phyloP scores from a whole-genome alignment of 768 basidiomycete genomes.

The Leccinum aurantiacum region DNA sequence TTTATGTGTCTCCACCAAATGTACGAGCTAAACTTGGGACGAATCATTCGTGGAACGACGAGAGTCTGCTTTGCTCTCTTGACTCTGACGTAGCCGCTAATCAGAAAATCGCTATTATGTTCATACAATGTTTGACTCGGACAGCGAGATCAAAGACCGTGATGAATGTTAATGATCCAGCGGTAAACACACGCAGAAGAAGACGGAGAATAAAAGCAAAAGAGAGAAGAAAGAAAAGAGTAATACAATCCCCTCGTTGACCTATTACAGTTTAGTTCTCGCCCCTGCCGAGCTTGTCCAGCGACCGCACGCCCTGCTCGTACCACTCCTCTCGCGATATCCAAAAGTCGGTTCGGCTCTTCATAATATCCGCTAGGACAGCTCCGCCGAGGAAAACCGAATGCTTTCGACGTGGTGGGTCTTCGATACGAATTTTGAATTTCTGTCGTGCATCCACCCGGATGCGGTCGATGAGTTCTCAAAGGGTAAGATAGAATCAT shows the following conservation, averaged over 20 bases:
- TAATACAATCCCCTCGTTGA: not conserved
- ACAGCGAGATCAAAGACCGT: not conserved
- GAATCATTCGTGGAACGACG: no score
- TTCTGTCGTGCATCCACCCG: slow-evolving; percentile 55
- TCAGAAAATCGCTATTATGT: not conserved
- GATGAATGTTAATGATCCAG: not conserved
- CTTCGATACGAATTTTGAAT: slow-evolving; percentile 99
- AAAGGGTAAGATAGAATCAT: not conserved
- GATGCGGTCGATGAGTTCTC: not conserved
- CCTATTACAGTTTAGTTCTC: slow-evolving; percentile 37
- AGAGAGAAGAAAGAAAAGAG: not conserved
- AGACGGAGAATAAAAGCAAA: not conserved
- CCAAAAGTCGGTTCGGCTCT: slow-evolving; percentile 92
- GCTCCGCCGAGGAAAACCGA: slow-evolving; percentile 99
- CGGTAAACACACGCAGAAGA: not conserved
- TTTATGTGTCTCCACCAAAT: no score
- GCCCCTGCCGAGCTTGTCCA: slow-evolving; percentile 84
- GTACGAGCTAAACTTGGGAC: no score
- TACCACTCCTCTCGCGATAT: slow-evolving; percentile 93
- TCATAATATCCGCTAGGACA: slow-evolving; percentile 99
- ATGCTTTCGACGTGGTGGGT: slow-evolving; percentile 96
- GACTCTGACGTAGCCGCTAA: no score
- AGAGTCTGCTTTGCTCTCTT: no score
- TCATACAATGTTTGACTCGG: not conserved
- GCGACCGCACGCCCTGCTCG: slow-evolving; percentile 77